A percentile compares a stretch with the other conserved stretches of the same genome.
phyloP scores from a whole-genome alignment of 352 stramenopile genomes.

The Phytophthora syringae region DNA sequence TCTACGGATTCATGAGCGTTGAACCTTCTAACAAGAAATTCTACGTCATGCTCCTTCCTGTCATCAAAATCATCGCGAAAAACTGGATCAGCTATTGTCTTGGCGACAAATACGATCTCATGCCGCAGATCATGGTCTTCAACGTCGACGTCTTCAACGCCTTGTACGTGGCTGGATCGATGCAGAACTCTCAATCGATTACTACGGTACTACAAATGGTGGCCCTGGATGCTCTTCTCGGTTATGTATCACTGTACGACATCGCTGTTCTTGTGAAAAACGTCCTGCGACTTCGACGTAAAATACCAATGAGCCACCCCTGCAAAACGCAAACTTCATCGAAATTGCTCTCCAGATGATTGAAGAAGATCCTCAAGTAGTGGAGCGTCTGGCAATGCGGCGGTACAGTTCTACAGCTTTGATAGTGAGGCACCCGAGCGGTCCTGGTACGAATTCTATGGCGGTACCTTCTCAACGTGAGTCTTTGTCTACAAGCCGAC shows the following conservation, averaged over 20 bases:
- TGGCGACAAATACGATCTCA: slow-evolving; percentile 27
- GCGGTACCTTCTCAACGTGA: neutral
- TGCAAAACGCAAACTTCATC: slow-evolving; percentile 9
- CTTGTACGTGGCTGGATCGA: slow-evolving; percentile 45
- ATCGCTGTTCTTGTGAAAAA: slow-evolving; percentile 8
- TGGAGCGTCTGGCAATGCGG: neutral
- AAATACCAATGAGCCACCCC: slow-evolving; percentile 7
- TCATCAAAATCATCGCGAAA: slow-evolving; percentile 52
- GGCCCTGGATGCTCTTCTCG: slow-evolving; percentile 34
- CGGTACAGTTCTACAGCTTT: slow-evolving; percentile 3
- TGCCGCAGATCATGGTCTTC: slow-evolving; percentile 51
- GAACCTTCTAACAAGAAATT: slow-evolving; percentile 16
- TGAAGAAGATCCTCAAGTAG: neutral
- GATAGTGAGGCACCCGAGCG: neutral
- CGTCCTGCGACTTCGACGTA: slow-evolving; percentile 5
- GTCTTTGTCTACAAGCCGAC: slow-evolving; percentile 1
- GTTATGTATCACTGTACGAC: slow-evolving; percentile 32
- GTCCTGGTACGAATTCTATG: neutral
- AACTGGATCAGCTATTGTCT: slow-evolving; percentile 40
- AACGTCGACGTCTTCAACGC: slow-evolving; percentile 58
- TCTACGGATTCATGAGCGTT: slow-evolving; percentile 37
- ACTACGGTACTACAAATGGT: slow-evolving; percentile 34
- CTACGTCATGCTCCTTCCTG: slow-evolving; percentile 41
- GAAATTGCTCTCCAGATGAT: slow-evolving; percentile 20
- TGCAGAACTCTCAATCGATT: slow-evolving; percentile 41